Evolutionary conservation across 257 asterid genomes (phyloP).

Genomic region (Salvia rosmarinus): DNA sequence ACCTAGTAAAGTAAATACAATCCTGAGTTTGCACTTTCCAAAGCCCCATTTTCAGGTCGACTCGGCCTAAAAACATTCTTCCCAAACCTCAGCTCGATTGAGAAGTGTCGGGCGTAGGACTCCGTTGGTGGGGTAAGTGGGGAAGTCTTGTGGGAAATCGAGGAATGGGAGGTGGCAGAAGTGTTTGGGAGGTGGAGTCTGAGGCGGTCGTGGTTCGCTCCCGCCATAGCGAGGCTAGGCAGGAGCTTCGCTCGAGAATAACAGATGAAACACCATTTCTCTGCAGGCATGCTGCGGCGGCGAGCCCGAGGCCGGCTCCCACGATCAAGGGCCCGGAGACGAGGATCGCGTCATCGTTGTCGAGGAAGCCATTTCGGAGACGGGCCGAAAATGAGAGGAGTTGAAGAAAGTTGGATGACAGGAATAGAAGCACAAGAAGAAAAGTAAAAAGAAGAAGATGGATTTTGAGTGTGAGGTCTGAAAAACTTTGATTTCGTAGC

Average conservation of each 20-base stretch:
- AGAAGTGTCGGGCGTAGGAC: slow-evolving; percentile 60
- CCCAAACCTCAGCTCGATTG: slow-evolving; percentile 53
- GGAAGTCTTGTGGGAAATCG: slow-evolving; percentile 58
- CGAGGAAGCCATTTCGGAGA: slow-evolving; percentile 47
- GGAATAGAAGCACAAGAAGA: not conserved
- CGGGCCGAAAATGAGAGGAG: not conserved
- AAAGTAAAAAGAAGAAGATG: too few species aligned
- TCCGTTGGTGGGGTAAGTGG: slow-evolving; percentile 80
- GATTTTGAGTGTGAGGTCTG: not conserved
- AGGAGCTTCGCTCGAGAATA: slow-evolving; percentile 70
- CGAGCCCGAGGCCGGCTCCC: slow-evolving; percentile 94
- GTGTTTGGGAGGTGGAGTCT: slow-evolving; percentile 75
- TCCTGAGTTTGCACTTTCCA: slow-evolving; percentile 65
- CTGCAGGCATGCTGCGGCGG: slow-evolving; percentile 77
- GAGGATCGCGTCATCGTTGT: slow-evolving; percentile 31
- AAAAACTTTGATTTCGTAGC: slow-evolving; percentile 18
- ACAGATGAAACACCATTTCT: slow-evolving; percentile 59
- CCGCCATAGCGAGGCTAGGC: slow-evolving; percentile 84
- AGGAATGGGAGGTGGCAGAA: slow-evolving; percentile 73
- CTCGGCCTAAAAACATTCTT: slow-evolving; percentile 54
- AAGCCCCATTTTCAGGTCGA: slow-evolving; percentile 41
- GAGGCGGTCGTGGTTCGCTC: slow-evolving; percentile 71
- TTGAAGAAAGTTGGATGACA: not conserved
- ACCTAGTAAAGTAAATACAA: slow-evolving; percentile 43
- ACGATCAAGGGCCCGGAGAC: slow-evolving; percentile 70